Percentiles rank a stretch among this genome's conserved stretches.
Conservation (phyloP, 495 filamentous ascomycete genomes). For the Lophiostoma macrostomum region DNA sequence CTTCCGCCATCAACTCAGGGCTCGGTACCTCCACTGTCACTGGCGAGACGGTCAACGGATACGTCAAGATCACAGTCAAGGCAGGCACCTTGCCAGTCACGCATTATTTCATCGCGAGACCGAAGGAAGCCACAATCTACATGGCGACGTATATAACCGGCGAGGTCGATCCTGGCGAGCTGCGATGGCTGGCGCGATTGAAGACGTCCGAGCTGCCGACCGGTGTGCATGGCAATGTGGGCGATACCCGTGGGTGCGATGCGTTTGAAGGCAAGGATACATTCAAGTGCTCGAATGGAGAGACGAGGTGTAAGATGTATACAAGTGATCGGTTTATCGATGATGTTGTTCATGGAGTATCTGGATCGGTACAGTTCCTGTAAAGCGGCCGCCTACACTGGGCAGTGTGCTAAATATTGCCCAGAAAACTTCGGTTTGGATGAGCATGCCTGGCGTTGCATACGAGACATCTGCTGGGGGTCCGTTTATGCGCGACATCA, state of each 20-base stretch:
- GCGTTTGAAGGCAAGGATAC: conserved; percentile 29
- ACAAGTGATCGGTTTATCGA: conserved; percentile 25
- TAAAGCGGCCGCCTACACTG: too few species aligned
- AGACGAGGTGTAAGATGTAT: conserved; percentile 28
- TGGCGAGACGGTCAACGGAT: conserved; percentile 20
- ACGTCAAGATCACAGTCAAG: conserved; percentile 27
- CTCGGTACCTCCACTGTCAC: conserved; percentile 24
- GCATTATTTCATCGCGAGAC: conserved; percentile 23
- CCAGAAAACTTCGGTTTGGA: conserved; percentile 19
- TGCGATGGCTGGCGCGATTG: conserved; percentile 20
- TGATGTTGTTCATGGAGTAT: conserved; percentile 21
- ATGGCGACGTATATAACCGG: conserved; percentile 28
- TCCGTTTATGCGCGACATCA: conserved; percentile 29
- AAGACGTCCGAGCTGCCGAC: conserved; percentile 17
- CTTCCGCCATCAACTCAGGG: conserved; percentile 24
- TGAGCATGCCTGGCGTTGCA: conserved; percentile 28
- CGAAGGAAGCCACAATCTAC: conserved; percentile 20
- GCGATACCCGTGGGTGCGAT: conserved; percentile 9
- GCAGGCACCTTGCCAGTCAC: conserved; percentile 17
- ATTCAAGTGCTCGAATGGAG: conserved; percentile 26
- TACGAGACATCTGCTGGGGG: conserved; percentile 24
- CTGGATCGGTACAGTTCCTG: conserved; percentile 8
- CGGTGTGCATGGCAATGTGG: conserved; percentile 20
- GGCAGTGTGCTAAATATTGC: too few species aligned
- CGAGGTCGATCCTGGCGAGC: conserved; percentile 25